phyloP scores from a whole-genome alignment of 2,329 filamentous ascomycete genomes.

The Xylaria sp. region DNA sequence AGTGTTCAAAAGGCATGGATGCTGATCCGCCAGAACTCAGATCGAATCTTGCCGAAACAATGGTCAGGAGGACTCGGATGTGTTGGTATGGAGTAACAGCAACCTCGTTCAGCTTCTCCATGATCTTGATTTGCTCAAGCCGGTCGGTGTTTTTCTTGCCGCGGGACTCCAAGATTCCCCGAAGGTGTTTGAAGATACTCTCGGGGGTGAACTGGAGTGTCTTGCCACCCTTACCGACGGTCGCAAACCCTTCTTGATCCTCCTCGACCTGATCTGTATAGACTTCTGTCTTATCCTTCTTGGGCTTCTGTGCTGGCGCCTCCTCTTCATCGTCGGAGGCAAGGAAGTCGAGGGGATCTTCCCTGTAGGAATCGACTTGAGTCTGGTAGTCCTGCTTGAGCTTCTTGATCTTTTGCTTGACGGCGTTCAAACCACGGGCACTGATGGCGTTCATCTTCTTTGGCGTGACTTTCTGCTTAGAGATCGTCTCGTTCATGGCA shows the following conservation, averaged over 20 bases:
- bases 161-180: slow-evolving; percentile 89
- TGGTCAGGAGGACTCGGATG: slow-evolving; percentile 86
- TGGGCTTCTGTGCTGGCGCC: slow-evolving; percentile 52
- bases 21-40: slow-evolving; percentile 74
- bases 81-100: slow-evolving; percentile 89
- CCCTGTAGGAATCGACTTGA: slow-evolving; percentile 85
- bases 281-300: slow-evolving; percentile 55
- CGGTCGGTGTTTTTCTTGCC: slow-evolving; percentile 99
- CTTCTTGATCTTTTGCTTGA: slow-evolving; percentile 99
- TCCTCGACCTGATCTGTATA: slow-evolving; percentile 56
- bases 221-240: slow-evolving; percentile 86
- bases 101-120: slow-evolving; percentile 95
- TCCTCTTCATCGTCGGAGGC: slow-evolving; percentile 71
- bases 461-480: slow-evolving; percentile 92
- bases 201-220: slow-evolving; percentile 91
- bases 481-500: slow-evolving; percentile 87
- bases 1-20: slow-evolving; percentile 94
- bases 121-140: slow-evolving; percentile 89
- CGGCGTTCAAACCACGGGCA: slow-evolving; percentile 89
- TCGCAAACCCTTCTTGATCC: slow-evolving; percentile 86
- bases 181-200: slow-evolving; percentile 96
- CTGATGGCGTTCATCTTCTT: slow-evolving; percentile 99
- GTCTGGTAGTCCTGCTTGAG: slow-evolving; percentile 92
- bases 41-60: slow-evolving; percentile 94
- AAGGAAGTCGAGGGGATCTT: slow-evolving; percentile 52